phyloP scores from a whole-genome alignment of 345 rosid genomes.

The rapeseed (Brassica napus) region DNA sequence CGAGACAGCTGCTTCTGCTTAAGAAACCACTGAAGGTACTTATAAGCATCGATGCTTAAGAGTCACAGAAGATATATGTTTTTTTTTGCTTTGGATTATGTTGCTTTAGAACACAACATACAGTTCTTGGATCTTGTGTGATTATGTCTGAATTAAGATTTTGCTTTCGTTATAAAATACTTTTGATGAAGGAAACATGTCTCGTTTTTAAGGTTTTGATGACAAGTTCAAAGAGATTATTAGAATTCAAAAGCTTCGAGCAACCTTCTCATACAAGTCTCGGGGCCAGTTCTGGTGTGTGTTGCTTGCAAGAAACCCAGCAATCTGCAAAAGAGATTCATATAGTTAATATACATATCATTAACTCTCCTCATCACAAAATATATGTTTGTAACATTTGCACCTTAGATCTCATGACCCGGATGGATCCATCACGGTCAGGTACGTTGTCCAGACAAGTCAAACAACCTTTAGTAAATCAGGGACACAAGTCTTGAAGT shows the following conservation, averaged over 20 bases:
- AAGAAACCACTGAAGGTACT: neutral
- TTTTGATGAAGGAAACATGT: neutral
- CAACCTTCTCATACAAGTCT: slow-evolving; percentile 71
- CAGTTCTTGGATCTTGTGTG: slow-evolving; percentile 38
- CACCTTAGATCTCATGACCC: slow-evolving; percentile 86
- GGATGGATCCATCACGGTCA: slow-evolving; percentile 81
- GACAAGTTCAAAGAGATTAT: neutral
- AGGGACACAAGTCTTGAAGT: slow-evolving; percentile 79
- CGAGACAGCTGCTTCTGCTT: slow-evolving; percentile 45
- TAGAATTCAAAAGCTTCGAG: slow-evolving; percentile 60
- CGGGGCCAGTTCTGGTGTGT: slow-evolving; percentile 79
- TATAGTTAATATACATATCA: neutral
- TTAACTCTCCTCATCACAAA: neutral
- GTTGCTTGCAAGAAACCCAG: slow-evolving; percentile 71
- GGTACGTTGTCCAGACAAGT: slow-evolving; percentile 75
- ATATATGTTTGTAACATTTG: neutral
- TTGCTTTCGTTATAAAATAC: slow-evolving; percentile 2
- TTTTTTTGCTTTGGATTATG: slow-evolving; percentile 10
- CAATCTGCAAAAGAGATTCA: slow-evolving; percentile 52
- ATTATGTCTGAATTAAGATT: slow-evolving; percentile 15
- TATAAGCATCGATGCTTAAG: slow-evolving; percentile 15
- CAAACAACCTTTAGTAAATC: slow-evolving; percentile 70
- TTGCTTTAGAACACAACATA: slow-evolving; percentile 38
- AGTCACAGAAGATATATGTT: slow-evolving; percentile 26
- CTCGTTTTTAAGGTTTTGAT: neutral